Base-by-base conservation (phyloP, 768 basidiomycete species). In the Trametes coccinea region DNA sequence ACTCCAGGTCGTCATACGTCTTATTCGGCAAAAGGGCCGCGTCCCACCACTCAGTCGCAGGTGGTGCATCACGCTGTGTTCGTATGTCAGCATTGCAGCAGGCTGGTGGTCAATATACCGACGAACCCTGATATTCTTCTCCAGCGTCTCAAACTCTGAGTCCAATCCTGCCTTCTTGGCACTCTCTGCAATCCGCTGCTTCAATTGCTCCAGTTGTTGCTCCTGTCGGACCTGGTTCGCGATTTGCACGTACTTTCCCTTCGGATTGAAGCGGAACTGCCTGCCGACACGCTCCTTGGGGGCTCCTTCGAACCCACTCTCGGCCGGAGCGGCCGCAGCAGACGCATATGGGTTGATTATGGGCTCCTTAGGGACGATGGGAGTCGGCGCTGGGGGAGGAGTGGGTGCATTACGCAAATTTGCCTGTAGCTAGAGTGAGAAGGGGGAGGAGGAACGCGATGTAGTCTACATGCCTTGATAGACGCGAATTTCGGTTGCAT, bases 401-500 rank as follows among this genome's bases (percentile, higher is more conserved):
- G 87, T 86, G 4, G 90, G 85, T 2, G 80, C 80, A 60, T 86
- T 89, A n/a, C 92, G 85, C 8, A 83, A 82, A 67, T 96, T 95
- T 5, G 91, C 91, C 82, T 87, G 39, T 10, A 30, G 9, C 5
- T n/a, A 10, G 17, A 0, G 39, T 61, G n/a, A 50, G 43, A 10
- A 43, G 8, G 2, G n/a, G 41, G 3, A 2, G 4, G 27, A 9
- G 22, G 46, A 22, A 16, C 10, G n/a, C 16, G 31, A 17, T 13
- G 29, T 40, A 22, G 29, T 11, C 47, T 34, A 67, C 78, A 50
- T 17, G 88, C 92, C 79, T 90, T 94, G 74, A 96, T 95, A 3
- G 93, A 93, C 0, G 95, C 92, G 73, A 98, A 99, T 75, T 99
- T 99, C 52, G 97, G 97, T 65, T 95, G 95, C 95, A 99, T 98